Conservation (phyloP, 1,139 yeast genomes). For the Lodderomyces parapsilosis region DNA sequence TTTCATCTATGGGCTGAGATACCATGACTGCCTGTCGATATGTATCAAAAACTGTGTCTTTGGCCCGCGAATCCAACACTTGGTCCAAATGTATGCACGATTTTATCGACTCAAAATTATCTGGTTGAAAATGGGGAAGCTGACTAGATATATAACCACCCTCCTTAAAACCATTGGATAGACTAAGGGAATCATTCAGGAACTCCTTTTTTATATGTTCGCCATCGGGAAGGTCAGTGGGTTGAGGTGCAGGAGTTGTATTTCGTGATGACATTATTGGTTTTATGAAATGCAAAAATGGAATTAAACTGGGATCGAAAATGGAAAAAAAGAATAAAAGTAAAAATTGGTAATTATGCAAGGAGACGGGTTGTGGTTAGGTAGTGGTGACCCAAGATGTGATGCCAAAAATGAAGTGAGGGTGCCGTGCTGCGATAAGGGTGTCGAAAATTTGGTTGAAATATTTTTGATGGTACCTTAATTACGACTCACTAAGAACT, state of each 20-base stretch:
- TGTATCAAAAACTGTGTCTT: constrained; percentile 55
- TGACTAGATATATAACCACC: neutral
- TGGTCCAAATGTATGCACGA: constrained; percentile 57
- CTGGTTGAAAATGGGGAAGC: constrained; percentile 11
- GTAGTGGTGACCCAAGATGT: neutral
- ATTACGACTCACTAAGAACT: neutral
- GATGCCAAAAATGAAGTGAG: neutral
- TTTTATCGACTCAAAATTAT: constrained; percentile 30
- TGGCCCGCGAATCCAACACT: constrained; percentile 54
- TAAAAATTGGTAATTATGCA: neutral
- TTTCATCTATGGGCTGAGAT: constrained; percentile 25
- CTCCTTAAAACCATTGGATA: constrained; percentile 1
- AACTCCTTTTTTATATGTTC: neutral
- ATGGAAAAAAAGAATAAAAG: neutral
- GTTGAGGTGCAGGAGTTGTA: neutral
- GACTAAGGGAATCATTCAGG: neutral
- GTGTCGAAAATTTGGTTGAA: neutral
- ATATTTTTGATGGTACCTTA: neutral
- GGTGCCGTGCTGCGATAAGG: neutral
- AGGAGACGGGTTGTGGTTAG: neutral
- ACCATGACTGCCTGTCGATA: constrained; percentile 59
- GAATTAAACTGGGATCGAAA: neutral
- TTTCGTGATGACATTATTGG: constrained; percentile 4
- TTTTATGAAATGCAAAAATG: neutral
- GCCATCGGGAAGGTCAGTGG: neutral